Percentiles rank a stretch among this genome's conserved stretches.
phyloP scores from a whole-genome alignment of 2,329 filamentous ascomycete species.

The Fusarium sp. region DNA sequence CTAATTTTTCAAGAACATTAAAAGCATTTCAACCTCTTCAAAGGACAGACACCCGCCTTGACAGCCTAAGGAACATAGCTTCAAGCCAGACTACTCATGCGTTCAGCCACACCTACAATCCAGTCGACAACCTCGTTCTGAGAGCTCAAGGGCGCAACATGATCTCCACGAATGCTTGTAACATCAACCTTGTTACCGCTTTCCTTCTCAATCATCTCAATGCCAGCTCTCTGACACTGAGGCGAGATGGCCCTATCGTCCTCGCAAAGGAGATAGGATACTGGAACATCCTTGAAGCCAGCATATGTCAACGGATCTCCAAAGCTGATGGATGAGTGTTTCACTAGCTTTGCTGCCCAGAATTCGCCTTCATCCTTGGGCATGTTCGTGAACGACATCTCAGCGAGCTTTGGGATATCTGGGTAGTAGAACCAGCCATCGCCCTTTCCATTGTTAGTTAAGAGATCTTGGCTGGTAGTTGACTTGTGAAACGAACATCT shows the following conservation, averaged over 20 bases:
- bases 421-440: constrained; percentile 43
- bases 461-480: background rate
- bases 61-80: background rate
- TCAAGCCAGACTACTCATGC: background rate
- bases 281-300: constrained; percentile 53
- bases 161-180: constrained; percentile 47
- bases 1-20: background rate
- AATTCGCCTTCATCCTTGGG: constrained; percentile 35
- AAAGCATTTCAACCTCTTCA: background rate
- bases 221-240: constrained; percentile 45
- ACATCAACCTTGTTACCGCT: constrained; percentile 52
- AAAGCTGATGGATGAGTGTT: constrained; percentile 51
- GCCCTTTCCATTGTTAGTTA: constrained; percentile 37
- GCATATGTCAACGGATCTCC: constrained; percentile 47
- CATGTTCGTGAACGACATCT: constrained; percentile 40
- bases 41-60: background rate
- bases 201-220: constrained; percentile 48
- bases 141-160: constrained; percentile 45
- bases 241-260: constrained; percentile 41
- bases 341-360: constrained; percentile 2
- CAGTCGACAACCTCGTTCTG: constrained; percentile 39
- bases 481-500: background rate
- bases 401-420: constrained; percentile 19
- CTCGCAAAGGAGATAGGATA: constrained; percentile 53
- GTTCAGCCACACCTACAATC: constrained; percentile 2